Evolutionary conservation across 2,329 filamentous ascomycete genomes (phyloP).

Genomic region (Colletotrichum incanum): DNA sequence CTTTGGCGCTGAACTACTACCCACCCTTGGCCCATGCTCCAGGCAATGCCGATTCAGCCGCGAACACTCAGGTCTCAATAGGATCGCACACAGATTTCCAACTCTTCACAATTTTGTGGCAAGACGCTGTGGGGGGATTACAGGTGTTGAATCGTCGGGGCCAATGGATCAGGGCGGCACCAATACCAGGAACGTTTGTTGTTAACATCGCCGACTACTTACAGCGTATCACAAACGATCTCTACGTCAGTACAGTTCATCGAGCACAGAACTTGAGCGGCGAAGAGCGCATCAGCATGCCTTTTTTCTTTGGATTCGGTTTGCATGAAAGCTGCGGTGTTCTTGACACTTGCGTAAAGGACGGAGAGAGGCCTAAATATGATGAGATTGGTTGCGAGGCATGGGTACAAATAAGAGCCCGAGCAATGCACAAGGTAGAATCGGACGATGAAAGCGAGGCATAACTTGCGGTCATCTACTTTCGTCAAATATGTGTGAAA

Average conservation of each 20-base stretch:
- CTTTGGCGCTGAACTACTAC: conserved; percentile 60
- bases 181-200: conserved; percentile 61
- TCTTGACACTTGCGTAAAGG: conserved; percentile 54
- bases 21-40: conserved; percentile 44
- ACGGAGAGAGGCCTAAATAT: conserved; percentile 55
- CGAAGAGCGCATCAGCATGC: conserved; percentile 59
- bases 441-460: conserved; percentile 18
- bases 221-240: conserved; percentile 66
- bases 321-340: conserved; percentile 59
- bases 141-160: conserved; percentile 58
- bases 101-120: conserved; percentile 65
- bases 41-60: conserved; percentile 13
- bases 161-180: conserved; percentile 59
- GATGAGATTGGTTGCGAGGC: conserved; percentile 57
- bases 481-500: not conserved
- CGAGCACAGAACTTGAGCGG: conserved; percentile 60
- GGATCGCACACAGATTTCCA: conserved; percentile 70
- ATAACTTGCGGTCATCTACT: not conserved
- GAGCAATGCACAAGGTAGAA: conserved; percentile 52
- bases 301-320: conserved; percentile 63
- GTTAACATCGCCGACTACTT: conserved; percentile 69
- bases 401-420: conserved; percentile 55
- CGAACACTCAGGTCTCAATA: conserved; percentile 53
- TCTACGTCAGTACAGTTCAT: conserved; percentile 66
- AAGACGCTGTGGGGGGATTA: conserved; percentile 60